A percentile compares a stretch with the other conserved stretches of the same genome.
Evolutionary conservation across 805 yeast species (phyloP).

Genomic region (Ogataea paradorogensis): DNA sequence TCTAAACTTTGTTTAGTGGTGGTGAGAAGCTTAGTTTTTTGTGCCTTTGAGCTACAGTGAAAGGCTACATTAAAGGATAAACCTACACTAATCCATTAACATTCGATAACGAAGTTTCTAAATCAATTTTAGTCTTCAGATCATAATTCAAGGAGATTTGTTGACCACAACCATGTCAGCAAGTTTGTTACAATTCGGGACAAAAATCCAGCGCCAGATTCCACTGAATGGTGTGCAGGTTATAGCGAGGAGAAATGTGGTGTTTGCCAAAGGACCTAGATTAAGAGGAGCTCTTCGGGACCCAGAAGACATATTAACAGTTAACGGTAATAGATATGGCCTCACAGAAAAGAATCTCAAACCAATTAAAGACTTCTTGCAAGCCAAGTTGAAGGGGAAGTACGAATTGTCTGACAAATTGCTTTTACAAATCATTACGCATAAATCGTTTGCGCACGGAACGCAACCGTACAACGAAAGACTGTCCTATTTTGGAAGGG

Average conservation of each 20-base stretch:
- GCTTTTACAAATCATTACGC: constrained; percentile 81
- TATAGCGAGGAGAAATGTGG: constrained; percentile 27
- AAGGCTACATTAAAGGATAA: not conserved
- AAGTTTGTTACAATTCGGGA: not conserved
- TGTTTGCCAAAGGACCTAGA: constrained; percentile 50
- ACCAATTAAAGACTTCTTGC: constrained; percentile 47
- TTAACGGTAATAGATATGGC: constrained; percentile 55
- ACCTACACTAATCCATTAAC: too few species aligned
- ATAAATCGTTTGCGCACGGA: constrained; percentile 93
- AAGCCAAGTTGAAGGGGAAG: constrained; percentile 31
- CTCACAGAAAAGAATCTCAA: constrained; percentile 45
- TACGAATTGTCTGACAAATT: constrained; percentile 58
- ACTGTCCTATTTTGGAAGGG: constrained; percentile 68
- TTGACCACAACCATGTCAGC: constrained; percentile 4
- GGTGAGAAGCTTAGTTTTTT: constrained; percentile 6
- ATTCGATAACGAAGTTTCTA: too few species aligned
- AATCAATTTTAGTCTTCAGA: not conserved
- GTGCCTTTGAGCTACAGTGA: constrained; percentile 4
- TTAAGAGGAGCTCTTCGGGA: constrained; percentile 71
- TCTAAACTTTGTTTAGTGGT: not conserved
- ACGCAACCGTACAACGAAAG: constrained; percentile 86
- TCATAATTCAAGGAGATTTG: not conserved
- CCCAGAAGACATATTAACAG: constrained; percentile 56
- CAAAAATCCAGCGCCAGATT: constrained; percentile 1
- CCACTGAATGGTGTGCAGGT: not conserved